A percentile compares a stretch with the other conserved stretches of the same genome.
Evolutionary conservation across 75 land plant genomes (phyloP).

Genomic region (Pinus taeda): DNA sequence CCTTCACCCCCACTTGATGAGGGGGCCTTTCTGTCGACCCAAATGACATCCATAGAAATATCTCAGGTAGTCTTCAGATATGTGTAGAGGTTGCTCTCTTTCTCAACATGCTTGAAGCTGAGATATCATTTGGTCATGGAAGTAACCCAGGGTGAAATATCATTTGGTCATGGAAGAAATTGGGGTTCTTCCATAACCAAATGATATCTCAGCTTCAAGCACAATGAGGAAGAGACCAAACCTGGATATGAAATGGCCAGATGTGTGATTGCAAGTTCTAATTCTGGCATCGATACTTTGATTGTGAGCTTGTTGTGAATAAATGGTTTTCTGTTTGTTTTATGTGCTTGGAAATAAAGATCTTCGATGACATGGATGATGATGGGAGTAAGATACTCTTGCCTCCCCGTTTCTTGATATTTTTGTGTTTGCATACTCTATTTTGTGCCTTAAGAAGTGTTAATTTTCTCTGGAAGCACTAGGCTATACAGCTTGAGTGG

Average conservation of each 20-base stretch:
- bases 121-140: too few relatives aligned
- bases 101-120: too few relatives aligned
- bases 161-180: neutral
- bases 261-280: neutral
- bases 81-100: neutral
- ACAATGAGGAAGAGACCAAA: neutral
- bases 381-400: constrained; percentile 68
- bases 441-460: neutral
- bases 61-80: constrained; percentile 36
- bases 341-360: constrained; percentile 19
- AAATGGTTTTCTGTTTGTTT: neutral
- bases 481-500: too few relatives aligned
- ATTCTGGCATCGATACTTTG: neutral
- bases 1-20: constrained; percentile 88
- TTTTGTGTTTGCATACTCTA: neutral
- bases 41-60: constrained; percentile 45
- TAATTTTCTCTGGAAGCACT: too few relatives aligned
- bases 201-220: neutral
- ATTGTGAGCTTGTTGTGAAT: neutral
- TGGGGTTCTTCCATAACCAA: neutral
- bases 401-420: neutral
- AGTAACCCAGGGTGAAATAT: too few relatives aligned
- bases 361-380: constrained; percentile 76
- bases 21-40: constrained; percentile 52
- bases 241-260: too few relatives aligned